phyloP scores from a whole-genome alignment of 176 grass and related monocot species.

The Juncus effusus region DNA sequence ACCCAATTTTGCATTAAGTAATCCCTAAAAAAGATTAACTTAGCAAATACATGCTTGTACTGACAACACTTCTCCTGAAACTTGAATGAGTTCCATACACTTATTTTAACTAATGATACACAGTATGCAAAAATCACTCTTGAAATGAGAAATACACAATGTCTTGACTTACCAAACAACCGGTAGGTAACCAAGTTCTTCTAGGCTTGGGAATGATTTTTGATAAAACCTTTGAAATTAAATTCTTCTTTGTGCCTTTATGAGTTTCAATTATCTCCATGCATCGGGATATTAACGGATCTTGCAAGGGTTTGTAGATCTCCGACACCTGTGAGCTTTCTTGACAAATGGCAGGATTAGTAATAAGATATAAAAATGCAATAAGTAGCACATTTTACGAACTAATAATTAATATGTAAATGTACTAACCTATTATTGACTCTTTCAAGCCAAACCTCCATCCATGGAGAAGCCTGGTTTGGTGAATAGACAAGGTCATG shows the following conservation, averaged over 20 bases:
- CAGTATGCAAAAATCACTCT: neutral
- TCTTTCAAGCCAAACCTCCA: constrained; percentile 97
- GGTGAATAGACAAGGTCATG: constrained; percentile 93
- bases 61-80: too few relatives aligned
- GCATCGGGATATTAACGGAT: constrained; percentile 68
- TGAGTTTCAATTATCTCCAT: constrained; percentile 59
- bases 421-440: constrained; percentile 52
- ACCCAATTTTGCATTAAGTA: too few relatives aligned
- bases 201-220: constrained; percentile 74
- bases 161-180: constrained; percentile 65
- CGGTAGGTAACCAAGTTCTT: constrained; percentile 93
- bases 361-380: constrained; percentile 14
- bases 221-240: constrained; percentile 60
- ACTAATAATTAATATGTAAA: constrained; percentile 10
- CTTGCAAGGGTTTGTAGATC: constrained; percentile 88
- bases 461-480: constrained; percentile 86
- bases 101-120: too few relatives aligned
- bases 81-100: too few relatives aligned
- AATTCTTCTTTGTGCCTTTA: constrained; percentile 48
- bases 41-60: too few relatives aligned
- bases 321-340: constrained; percentile 73
- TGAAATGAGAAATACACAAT: neutral
- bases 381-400: too few relatives aligned
- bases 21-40: too few relatives aligned
- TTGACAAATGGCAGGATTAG: constrained; percentile 42